Base-by-base conservation (phyloP, 805 yeast species). In the Diddensiella caesifluorescens region DNA sequence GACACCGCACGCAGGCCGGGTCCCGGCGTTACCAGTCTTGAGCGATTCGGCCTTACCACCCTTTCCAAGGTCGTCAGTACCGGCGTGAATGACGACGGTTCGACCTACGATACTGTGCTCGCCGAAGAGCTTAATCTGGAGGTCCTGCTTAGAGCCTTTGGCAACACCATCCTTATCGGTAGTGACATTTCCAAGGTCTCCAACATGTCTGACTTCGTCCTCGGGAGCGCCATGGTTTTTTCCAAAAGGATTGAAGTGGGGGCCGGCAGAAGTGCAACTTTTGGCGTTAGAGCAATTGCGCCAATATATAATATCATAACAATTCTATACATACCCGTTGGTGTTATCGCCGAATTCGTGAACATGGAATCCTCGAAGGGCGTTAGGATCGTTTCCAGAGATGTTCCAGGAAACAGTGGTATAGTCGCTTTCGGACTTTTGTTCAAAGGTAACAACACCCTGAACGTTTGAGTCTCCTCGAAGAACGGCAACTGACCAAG, bases 341-440 rank as follows among this genome's bases (percentile, higher is more conserved):
- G 98, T 87, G 80, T 86, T 87, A 74, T 92, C 98, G 72, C 98
- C 98, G 61, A 92, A 92, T 63, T 86, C 83, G 70, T 92, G 98
- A 63, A 92, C 72, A 76, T 92, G 98, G 95, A 92, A 90, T 41
- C 98, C 98, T 69, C 95, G 81, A 63, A 75, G 70, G 39, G 95
- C 90, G 60, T 85, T 82, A 48, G 97, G 72, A 53, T 78, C 80
- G 69, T 88, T 86, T 65, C 98, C 98, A 45, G 77, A 60, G 62
- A 92, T 84, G 59, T 90, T 94, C 80, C 87, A 92, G 18, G 88
- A 56, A 55, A 92, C 75, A 35, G 86, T 82, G 61, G 95, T 86
- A 66, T 95, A 94, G 28, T 76, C 88, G 41, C 71, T 59, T 65
- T 84, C 96, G 38, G 83, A 60, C 38, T 69, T 53, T 75, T 92